Evolutionary conservation across 768 basidiomycete genomes (phyloP), one percentile per base, ranked within the genome.

Genomic region (Cystofilobasidium macerans): DNA sequence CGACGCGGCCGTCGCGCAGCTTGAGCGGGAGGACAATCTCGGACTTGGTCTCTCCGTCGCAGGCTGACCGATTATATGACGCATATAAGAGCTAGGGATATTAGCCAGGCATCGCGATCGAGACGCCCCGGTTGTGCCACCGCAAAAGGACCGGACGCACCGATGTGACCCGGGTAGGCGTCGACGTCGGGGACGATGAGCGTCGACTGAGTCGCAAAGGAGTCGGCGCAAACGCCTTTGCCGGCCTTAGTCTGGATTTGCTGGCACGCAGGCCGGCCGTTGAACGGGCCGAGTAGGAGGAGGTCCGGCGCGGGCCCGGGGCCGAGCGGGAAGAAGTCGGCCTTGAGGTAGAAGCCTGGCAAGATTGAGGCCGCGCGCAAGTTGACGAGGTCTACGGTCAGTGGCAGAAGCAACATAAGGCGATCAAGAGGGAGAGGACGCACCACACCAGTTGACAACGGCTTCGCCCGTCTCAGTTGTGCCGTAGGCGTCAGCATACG

Each of bases 381-480:
- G 33, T 5, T 9, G 57, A 43, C n/a, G n/a, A n/a, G n/a, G n/a
- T n/a, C n/a, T n/a, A n/a, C n/a, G n/a, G n/a, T n/a, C n/a, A n/a
- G n/a, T n/a, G n/a, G n/a, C n/a, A n/a, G n/a, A 64, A 51, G n/a
- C 40, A 30, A n/a, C 20, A 24, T 24, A 24, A 22, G 20, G 48
- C 53, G 18, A 40, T 12, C n/a, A 36, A 24, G 62, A 32, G 22
- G 20, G 35, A 2, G 24, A 26, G 64, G 30, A 70, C 88, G 78
- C 71, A 92, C 93, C 93, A 78, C 86, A 86, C 93, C 92, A 97
- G 73, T 94, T 94, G 26, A 94, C 88, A 3, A 86, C 83, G 61
- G 83, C 82, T 42, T 82, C 77, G 20, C 79, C 79, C 40, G 68
- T 60, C n/a, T 68, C 68, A 42, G 64, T 62, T 12, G 72, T 71